phyloP scores from a whole-genome alignment of 2,329 filamentous ascomycete genomes.

The Fusarium proliferatum region DNA sequence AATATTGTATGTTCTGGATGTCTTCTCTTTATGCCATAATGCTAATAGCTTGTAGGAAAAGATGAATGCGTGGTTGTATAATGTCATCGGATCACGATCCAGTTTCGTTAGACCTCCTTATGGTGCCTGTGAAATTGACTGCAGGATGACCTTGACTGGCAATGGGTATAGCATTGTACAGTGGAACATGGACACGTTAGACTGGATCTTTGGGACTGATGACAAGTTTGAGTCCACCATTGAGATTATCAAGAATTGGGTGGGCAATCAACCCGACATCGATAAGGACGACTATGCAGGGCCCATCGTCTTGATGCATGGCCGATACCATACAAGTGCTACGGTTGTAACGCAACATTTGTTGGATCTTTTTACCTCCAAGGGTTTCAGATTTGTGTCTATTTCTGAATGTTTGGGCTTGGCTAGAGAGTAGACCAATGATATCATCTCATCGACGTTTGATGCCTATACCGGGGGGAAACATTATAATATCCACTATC shows the following conservation, averaged over 20 bases:
- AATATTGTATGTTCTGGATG: background rate
- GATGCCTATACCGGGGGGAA: background rate
- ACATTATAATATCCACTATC: too few relatives aligned
- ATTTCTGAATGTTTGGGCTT: background rate
- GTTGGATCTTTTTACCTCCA: background rate
- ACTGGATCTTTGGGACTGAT: background rate
- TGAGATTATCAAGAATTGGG: background rate
- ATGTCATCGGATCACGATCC: background rate
- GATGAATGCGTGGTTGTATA: background rate
- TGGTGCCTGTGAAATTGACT: background rate
- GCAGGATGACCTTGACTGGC: background rate
- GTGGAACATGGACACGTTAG: background rate
- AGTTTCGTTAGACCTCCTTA: background rate
- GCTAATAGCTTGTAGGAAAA: background rate
- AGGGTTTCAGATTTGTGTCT: background rate
- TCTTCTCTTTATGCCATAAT: fast-evolving
- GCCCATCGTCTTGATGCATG: background rate
- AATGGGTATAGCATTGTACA: background rate
- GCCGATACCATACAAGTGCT: background rate
- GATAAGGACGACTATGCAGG: background rate
- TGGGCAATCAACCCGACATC: background rate
- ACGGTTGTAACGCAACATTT: background rate
- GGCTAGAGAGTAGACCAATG: background rate
- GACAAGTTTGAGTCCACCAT: background rate
- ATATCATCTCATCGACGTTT: background rate